phyloP scores from a whole-genome alignment of 192 early-diverging fungal genomes.

The Allomyces macrogynus region DNA sequence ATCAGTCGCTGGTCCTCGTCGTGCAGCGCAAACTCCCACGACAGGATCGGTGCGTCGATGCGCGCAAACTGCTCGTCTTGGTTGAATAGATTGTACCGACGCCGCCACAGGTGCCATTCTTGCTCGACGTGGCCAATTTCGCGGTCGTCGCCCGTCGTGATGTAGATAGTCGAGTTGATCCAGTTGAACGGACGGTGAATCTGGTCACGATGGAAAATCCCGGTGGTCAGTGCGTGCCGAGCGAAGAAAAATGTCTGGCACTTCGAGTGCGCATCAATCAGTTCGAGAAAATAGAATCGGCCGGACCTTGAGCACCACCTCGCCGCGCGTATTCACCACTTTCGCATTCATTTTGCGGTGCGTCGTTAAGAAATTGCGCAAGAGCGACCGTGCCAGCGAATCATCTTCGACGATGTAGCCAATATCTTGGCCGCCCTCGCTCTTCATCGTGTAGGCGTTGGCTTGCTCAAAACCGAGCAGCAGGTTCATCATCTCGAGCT shows the following conservation, averaged over 20 bases:
- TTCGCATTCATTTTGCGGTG: constrained; percentile 56
- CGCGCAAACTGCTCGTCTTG: constrained; percentile 37
- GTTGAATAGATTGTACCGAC: constrained; percentile 68
- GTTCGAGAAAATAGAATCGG: constrained; percentile 5
- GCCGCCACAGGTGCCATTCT: constrained; percentile 57
- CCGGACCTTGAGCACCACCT: constrained; percentile 45
- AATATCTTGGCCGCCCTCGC: constrained; percentile 35
- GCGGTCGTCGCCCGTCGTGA: constrained; percentile 33
- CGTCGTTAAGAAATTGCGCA: constrained; percentile 48
- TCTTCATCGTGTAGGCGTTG: constrained; percentile 63
- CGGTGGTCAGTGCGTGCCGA: too few species aligned
- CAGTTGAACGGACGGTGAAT: constrained; percentile 40
- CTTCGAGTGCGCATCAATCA: too few species aligned
- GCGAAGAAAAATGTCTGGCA: too few species aligned
- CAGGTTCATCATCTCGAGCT: constrained; percentile 72
- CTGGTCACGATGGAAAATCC: constrained; percentile 1
- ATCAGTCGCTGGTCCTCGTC: constrained; percentile 27
- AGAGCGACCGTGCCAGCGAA: constrained; percentile 32
- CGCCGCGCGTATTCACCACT: constrained; percentile 47
- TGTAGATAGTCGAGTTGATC: constrained; percentile 55
- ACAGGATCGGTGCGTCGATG: constrained; percentile 46
- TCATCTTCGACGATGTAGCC: constrained; percentile 72
- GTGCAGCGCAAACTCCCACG: constrained; percentile 59
- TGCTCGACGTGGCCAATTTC: constrained; percentile 68
- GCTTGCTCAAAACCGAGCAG: constrained; percentile 64